These are phyloP conservation scores for Heliamphora exappendiculata DNA, from an alignment of 148 eudicot genomes.

Conservation along the genomic window DNA sequence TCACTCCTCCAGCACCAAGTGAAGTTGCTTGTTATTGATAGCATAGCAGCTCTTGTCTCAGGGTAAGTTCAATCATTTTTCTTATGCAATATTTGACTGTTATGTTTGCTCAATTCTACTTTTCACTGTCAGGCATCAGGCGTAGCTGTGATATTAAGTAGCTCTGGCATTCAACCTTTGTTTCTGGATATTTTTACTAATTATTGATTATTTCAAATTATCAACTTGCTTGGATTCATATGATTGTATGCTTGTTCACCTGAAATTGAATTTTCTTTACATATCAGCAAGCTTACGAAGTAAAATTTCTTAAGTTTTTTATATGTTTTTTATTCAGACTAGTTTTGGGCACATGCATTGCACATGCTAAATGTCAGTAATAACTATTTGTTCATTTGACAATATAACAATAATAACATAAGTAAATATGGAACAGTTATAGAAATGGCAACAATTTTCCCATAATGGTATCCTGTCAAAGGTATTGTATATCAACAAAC, in stretches of 20 bases:
- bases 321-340: neutral
- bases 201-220: neutral
- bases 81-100: neutral
- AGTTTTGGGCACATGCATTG: neutral
- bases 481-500: too few species aligned
- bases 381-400: too few species aligned
- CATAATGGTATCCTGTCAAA: too few species aligned
- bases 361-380: too few species aligned
- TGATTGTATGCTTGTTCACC: neutral
- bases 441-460: too few species aligned
- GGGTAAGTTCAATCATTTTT: conserved; percentile 37
- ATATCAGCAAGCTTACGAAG: too few species aligned
- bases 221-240: neutral
- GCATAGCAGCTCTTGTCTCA: conserved; percentile 77
- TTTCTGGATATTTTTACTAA: neutral
- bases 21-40: conserved; percentile 76
- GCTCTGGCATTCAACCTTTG: neutral
- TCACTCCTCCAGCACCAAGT: conserved; percentile 59
- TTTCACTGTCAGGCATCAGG: neutral
- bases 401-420: neutral
- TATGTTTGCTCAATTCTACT: neutral
- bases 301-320: too few species aligned
- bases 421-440: too few species aligned
- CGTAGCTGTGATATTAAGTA: neutral
- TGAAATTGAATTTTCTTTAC: too few species aligned